A percentile compares a stretch with the other conserved stretches of the same genome.
phyloP scores from a whole-genome alignment of 768 basidiomycete species.

The Leccinum longicurvipes region DNA sequence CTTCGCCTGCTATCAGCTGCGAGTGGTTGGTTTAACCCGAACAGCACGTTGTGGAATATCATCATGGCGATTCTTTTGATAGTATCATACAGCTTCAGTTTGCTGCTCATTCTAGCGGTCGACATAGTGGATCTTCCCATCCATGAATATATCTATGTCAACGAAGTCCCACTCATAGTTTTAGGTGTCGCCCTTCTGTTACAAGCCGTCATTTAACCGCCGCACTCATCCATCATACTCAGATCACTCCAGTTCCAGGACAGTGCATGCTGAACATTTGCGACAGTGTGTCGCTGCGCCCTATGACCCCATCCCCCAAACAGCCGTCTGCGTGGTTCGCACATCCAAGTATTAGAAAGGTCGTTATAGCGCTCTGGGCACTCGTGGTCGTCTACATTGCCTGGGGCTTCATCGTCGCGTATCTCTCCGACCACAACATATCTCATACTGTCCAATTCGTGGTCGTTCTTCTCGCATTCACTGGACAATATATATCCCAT shows the following conservation, averaged over 20 bases:
- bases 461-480: conserved; percentile 26
- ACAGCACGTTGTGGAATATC: conserved; percentile 20
- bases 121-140: too few relatives aligned
- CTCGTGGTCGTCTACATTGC: conserved; percentile 19
- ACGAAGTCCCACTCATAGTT: conserved; percentile 29
- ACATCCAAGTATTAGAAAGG: conserved; percentile 19
- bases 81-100: conserved; percentile 27
- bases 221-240: conserved; percentile 27
- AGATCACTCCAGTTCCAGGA: conserved; percentile 16
- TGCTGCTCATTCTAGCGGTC: too few relatives aligned
- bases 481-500: too few relatives aligned
- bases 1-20: conserved; percentile 27
- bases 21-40: conserved; percentile 19
- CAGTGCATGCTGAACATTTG: conserved; percentile 26
- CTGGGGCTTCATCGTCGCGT: conserved; percentile 21
- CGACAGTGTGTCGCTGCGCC: conserved; percentile 3
- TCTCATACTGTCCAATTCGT: conserved; percentile 1
- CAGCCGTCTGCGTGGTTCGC: conserved; percentile 31
- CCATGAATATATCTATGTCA: too few relatives aligned
- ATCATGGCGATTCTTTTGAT: conserved; percentile 28
- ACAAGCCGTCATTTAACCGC: conserved; percentile 27
- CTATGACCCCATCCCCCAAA: conserved; percentile 7
- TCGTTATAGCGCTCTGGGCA: conserved; percentile 22
- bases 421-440: conserved; percentile 8
- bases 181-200: conserved; percentile 23